phyloP scores from a whole-genome alignment of 495 filamentous ascomycete genomes.

The Choiromyces venosus region DNA sequence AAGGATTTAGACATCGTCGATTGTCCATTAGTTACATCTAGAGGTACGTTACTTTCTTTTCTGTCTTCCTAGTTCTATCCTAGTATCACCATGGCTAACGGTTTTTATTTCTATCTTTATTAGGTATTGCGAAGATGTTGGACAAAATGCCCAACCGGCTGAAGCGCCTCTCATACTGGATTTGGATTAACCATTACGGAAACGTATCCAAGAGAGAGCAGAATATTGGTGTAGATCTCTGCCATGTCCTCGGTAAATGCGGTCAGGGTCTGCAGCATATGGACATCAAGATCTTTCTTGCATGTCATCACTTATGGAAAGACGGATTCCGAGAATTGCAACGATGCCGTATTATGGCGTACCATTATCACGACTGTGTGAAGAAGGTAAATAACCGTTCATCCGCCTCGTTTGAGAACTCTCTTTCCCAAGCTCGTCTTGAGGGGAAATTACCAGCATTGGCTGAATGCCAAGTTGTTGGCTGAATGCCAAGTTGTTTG shows the following conservation, averaged over 20 bases:
- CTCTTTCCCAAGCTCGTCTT: slow-evolving; percentile 26
- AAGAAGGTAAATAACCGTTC: slow-evolving; percentile 27
- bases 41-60: slow-evolving; percentile 18
- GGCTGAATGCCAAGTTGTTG: slow-evolving; percentile 26
- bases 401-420: slow-evolving; percentile 26
- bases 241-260: slow-evolving; percentile 22
- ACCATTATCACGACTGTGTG: slow-evolving; percentile 30
- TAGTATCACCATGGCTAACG: neutral
- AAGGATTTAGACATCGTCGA: slow-evolving; percentile 32
- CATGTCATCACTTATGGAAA: slow-evolving; percentile 33
- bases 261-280: slow-evolving; percentile 28
- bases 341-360: slow-evolving; percentile 32
- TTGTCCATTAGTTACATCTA: slow-evolving; percentile 38
- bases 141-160: slow-evolving; percentile 24
- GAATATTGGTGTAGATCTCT: slow-evolving; percentile 17
- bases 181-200: slow-evolving; percentile 36
- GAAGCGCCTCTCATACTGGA: slow-evolving; percentile 34
- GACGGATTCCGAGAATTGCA: slow-evolving; percentile 22
- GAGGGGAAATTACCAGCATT: slow-evolving; percentile 32
- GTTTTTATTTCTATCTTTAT: slow-evolving; percentile 8
- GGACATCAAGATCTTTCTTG: slow-evolving; percentile 35
- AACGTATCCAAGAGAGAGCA: slow-evolving; percentile 32
- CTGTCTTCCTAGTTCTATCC: neutral
- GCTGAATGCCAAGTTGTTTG: too few species aligned
- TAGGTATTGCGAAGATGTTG: slow-evolving; percentile 32